These are phyloP conservation scores for Mucor circinelloides DNA, from an alignment of 371 early-diverging fungal genomes.

Conservation along the genomic window DNA sequence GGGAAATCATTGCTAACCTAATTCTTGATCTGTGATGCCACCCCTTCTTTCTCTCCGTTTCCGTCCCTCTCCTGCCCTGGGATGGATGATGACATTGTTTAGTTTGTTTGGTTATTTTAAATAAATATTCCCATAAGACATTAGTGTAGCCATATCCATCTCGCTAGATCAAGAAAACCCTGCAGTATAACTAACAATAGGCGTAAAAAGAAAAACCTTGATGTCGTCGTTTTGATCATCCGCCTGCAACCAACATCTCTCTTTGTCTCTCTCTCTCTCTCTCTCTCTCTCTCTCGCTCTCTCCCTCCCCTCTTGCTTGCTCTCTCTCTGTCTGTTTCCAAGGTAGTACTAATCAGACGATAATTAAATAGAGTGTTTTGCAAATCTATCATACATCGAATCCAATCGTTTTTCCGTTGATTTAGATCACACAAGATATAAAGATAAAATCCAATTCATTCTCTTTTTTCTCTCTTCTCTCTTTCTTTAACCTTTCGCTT, in stretches of 20 bases:
- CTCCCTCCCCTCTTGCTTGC: too few species aligned
- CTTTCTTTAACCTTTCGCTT: background rate
- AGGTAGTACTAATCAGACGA: conserved; percentile 1
- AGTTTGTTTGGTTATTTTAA: background rate
- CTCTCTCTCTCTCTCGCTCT: too few species aligned
- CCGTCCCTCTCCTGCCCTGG: background rate
- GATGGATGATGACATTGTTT: background rate
- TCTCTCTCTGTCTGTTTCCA: too few species aligned
- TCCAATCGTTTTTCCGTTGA: conserved; percentile 3
- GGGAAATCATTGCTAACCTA: conserved; percentile 1
- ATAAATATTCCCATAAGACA: conserved; percentile 2
- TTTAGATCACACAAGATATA: background rate
- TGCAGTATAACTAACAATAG: background rate
- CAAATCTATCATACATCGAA: conserved; percentile 1
- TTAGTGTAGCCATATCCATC: conserved; percentile 1
- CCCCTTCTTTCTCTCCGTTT: background rate
- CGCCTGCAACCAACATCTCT: background rate
- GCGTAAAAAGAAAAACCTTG: background rate
- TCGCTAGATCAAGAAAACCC: background rate
- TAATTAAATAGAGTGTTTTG: background rate
- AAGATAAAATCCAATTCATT: background rate
- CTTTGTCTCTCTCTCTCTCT: background rate
- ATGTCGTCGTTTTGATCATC: conserved; percentile 4
- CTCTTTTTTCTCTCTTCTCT: background rate
- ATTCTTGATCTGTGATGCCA: background rate